Evolutionary conservation across 1,284 basidiomycete species (phyloP).

Genomic region (Ceratobasidium sp.): DNA sequence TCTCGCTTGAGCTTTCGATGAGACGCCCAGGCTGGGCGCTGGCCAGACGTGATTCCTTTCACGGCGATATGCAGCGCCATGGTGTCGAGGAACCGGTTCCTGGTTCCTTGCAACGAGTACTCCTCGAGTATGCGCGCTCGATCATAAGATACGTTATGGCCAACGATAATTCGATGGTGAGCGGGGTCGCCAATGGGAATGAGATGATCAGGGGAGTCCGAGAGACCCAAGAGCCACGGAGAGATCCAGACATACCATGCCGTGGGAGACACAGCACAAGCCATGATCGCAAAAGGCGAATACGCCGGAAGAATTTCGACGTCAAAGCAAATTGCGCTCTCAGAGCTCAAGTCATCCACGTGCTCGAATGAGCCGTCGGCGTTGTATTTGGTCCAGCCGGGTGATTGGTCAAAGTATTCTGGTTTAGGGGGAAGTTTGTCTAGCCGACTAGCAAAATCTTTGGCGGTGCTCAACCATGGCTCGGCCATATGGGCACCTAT

Average conservation of each 20-base stretch:
- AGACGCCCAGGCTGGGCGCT: slow-evolving; percentile 93
- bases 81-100: slow-evolving; percentile 92
- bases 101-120: slow-evolving; percentile 77
- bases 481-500: slow-evolving; percentile 80
- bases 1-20: slow-evolving; percentile 75
- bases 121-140: slow-evolving; percentile 88
- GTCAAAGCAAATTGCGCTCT: slow-evolving; percentile 88
- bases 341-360: slow-evolving; percentile 72
- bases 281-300: slow-evolving; percentile 88
- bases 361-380: slow-evolving; percentile 76
- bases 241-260: slow-evolving; percentile 98
- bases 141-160: slow-evolving; percentile 97
- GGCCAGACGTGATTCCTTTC: slow-evolving; percentile 94
- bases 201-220: slow-evolving; percentile 74
- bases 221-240: slow-evolving; percentile 87
- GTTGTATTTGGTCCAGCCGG: slow-evolving; percentile 94
- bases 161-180: slow-evolving; percentile 78
- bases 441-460: slow-evolving; percentile 65
- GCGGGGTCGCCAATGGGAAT: slow-evolving; percentile 74
- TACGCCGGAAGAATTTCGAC: slow-evolving; percentile 93
- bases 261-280: slow-evolving; percentile 84
- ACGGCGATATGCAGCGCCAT: slow-evolving; percentile 96
- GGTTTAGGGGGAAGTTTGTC: slow-evolving; percentile 68
- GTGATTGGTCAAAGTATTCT: slow-evolving; percentile 75
- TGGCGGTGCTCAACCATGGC: slow-evolving; percentile 85